Evolutionary conservation across 2,329 filamentous ascomycete species (phyloP).

Genomic region (Ambrosiella beaveri): DNA sequence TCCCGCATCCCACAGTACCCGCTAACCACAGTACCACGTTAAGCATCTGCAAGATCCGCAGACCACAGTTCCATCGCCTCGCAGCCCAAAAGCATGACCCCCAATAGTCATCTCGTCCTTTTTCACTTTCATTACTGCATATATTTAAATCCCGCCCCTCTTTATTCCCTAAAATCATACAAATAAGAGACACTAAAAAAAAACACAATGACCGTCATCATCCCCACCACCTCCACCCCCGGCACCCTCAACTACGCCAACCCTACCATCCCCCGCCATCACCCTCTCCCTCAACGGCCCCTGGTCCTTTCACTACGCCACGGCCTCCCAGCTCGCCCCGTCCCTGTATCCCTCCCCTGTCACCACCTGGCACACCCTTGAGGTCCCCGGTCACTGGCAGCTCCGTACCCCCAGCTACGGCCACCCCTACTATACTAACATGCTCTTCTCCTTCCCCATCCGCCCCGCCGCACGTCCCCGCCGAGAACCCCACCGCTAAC

Average conservation of each 20-base stretch:
- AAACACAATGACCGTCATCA: neutral
- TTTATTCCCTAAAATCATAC: too few species aligned
- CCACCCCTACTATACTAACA: slow-evolving; percentile 52
- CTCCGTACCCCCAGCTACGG: slow-evolving; percentile 51
- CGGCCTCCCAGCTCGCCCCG: slow-evolving; percentile 26
- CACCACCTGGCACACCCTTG: slow-evolving; percentile 29
- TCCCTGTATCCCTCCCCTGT: neutral
- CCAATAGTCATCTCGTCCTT: too few species aligned
- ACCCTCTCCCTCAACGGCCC: slow-evolving; percentile 34
- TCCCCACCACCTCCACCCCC: neutral
- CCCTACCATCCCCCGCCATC: neutral
- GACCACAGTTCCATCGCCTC: too few species aligned
- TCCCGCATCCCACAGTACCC: too few species aligned
- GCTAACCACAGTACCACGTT: too few species aligned
- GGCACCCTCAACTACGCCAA: neutral
- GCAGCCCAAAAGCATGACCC: too few species aligned
- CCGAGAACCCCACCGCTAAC: slow-evolving; percentile 47
- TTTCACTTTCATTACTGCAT: too few species aligned
- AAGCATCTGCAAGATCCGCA: too few species aligned
- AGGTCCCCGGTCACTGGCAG: slow-evolving; percentile 56
- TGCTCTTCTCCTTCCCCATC: slow-evolving; percentile 50
- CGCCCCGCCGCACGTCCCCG: slow-evolving; percentile 44
- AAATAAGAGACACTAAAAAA: too few species aligned
- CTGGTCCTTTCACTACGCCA: slow-evolving; percentile 38
- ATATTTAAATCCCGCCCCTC: too few species aligned